Evolutionary conservation across 2,329 filamentous ascomycete genomes (phyloP).

Genomic region (Microcera coccophila): DNA sequence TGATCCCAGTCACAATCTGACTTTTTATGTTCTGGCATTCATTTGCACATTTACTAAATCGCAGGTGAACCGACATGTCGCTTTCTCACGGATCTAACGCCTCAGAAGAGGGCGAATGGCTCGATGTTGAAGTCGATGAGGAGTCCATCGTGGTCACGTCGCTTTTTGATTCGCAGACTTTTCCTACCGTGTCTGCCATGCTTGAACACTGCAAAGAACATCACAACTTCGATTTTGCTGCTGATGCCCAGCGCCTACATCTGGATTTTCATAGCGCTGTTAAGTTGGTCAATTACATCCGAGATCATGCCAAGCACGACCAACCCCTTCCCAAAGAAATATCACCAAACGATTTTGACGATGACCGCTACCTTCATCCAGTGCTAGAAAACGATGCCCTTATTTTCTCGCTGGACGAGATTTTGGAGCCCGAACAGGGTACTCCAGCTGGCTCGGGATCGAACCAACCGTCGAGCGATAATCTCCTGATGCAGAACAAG

Average conservation of each 20-base stretch:
- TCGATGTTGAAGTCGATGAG: constrained; percentile 59
- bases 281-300: constrained; percentile 70
- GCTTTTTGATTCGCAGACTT: constrained; percentile 63
- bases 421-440: constrained; percentile 42
- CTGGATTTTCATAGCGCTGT: constrained; percentile 72
- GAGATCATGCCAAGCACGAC: constrained; percentile 44
- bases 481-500: constrained; percentile 46
- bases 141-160: constrained; percentile 61
- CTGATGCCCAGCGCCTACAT: constrained; percentile 51
- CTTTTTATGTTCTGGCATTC: constrained; percentile 44
- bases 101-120: constrained; percentile 48
- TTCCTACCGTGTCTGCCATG: constrained; percentile 62
- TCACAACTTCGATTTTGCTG: constrained; percentile 63
- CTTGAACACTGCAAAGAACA: constrained; percentile 64
- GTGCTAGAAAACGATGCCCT: constrained; percentile 85
- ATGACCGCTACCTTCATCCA: constrained; percentile 78
- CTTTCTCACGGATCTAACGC: constrained; percentile 23
- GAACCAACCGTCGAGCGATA: constrained; percentile 27
- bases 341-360: constrained; percentile 59
- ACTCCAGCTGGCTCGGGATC: constrained; percentile 42
- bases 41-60: too few relatives aligned
- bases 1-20: constrained; percentile 26
- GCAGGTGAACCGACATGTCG: constrained; percentile 22
- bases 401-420: constrained; percentile 80
- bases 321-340: constrained; percentile 54